Evolutionary conservation across 2,329 filamentous ascomycete species (phyloP).

Genomic region (Colletotrichum sp.): DNA sequence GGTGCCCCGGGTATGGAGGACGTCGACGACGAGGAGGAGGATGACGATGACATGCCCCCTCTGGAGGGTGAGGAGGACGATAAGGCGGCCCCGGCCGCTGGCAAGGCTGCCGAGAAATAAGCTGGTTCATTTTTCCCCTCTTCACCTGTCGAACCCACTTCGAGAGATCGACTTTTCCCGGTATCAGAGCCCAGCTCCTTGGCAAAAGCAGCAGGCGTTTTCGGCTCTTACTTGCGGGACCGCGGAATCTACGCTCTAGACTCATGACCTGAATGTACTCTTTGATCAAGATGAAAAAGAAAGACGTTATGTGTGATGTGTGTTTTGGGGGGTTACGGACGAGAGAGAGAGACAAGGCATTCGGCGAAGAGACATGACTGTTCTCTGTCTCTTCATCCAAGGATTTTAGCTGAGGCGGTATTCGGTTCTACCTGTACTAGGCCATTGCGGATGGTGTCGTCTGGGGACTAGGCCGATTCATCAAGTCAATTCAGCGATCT

Average conservation of each 20-base stretch:
- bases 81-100: slow-evolving; percentile 39
- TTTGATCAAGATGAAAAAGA: slow-evolving; percentile 13
- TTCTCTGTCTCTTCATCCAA: neutral
- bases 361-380: neutral
- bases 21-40: slow-evolving; percentile 60
- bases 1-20: slow-evolving; percentile 52
- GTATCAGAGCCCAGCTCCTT: neutral
- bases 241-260: slow-evolving; percentile 13
- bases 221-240: neutral
- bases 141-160: neutral
- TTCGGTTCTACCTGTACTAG: neutral
- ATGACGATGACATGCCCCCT: slow-evolving; percentile 85
- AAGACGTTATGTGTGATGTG: neutral
- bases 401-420: neutral
- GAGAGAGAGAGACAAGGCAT: neutral
- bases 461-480: neutral
- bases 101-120: slow-evolving; percentile 21
- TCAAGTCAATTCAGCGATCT: neutral
- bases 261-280: slow-evolving; percentile 20
- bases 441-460: neutral
- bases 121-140: neutral
- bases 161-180: neutral
- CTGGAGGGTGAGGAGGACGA: slow-evolving; percentile 68
- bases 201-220: neutral
- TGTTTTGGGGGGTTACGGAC: neutral